Evolutionary conservation across 345 rosid genomes (phyloP).

Genomic region (Firmiana major): DNA sequence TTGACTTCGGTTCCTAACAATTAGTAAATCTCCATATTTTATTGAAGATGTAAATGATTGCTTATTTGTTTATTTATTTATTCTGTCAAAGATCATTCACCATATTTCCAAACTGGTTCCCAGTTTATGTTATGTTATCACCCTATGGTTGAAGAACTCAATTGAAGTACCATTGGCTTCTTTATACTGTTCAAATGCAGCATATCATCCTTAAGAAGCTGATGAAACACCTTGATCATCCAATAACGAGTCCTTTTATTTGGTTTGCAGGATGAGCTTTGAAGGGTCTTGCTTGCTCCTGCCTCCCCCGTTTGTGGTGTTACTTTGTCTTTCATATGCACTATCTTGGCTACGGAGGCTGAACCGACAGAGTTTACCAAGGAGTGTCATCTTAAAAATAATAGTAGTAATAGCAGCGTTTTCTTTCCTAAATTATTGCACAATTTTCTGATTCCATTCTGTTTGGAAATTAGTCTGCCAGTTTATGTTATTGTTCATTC

Average conservation of each 20-base stretch:
- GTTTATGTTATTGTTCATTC: no score
- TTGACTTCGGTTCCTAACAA: not conserved
- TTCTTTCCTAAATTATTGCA: not conserved
- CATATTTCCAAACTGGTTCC: no score
- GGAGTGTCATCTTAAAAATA: not conserved
- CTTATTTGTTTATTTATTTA: no score
- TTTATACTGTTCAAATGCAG: not conserved
- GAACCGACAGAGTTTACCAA: not conserved
- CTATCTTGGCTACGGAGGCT: not conserved
- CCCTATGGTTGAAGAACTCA: not conserved
- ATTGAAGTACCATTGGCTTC: not conserved
- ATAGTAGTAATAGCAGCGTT: no score
- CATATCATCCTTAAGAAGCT: not conserved
- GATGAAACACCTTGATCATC: not conserved
- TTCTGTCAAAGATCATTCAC: not conserved
- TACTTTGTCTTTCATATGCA: not conserved
- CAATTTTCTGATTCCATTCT: not conserved
- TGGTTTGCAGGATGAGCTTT: constrained; percentile 47
- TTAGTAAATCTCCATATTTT: no score
- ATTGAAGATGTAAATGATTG: no score
- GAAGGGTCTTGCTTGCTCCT: constrained; percentile 15
- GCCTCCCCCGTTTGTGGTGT: not conserved
- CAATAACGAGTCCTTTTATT: not conserved
- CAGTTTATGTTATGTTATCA: not conserved
- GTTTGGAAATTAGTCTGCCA: not conserved